Conservation (phyloP, 257 asterid species). For the Cynanchum wilfordii region DNA sequence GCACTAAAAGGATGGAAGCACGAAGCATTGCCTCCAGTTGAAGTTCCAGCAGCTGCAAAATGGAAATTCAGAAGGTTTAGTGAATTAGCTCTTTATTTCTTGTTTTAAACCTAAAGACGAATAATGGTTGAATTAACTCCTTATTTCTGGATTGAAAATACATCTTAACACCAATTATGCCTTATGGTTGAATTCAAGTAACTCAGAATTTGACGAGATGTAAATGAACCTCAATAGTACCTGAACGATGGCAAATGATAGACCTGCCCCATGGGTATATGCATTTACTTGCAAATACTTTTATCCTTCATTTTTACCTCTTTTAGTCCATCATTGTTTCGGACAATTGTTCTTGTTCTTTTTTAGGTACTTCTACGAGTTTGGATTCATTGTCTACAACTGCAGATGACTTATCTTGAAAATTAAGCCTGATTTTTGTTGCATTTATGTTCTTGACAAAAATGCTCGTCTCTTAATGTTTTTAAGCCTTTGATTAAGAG, state of each 20-base stretch:
- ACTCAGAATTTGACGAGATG: neutral
- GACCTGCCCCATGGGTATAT: neutral
- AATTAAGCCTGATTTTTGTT: neutral
- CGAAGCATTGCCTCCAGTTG: slow-evolving; percentile 91
- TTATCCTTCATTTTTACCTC: too few species aligned
- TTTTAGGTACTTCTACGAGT: neutral
- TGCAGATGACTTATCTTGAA: neutral
- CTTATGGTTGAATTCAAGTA: neutral
- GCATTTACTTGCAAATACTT: neutral
- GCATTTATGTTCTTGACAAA: neutral
- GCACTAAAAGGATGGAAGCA: slow-evolving; percentile 92
- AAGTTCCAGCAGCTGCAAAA: slow-evolving; percentile 94
- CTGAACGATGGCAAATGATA: neutral
- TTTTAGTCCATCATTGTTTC: neutral
- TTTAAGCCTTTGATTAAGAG: neutral
- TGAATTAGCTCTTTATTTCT: neutral
- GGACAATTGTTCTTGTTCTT: neutral
- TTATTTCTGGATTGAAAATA: neutral
- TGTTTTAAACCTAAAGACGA: neutral
- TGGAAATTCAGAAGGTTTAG: slow-evolving; percentile 82
- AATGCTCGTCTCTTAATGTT: neutral
- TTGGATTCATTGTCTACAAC: neutral
- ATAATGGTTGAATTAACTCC: neutral
- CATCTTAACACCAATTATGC: neutral
- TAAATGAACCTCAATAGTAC: neutral